These are phyloP conservation scores for Tulasnella sp. DNA, from an alignment of 768 basidiomycete genomes.

Conservation along the genomic window DNA sequence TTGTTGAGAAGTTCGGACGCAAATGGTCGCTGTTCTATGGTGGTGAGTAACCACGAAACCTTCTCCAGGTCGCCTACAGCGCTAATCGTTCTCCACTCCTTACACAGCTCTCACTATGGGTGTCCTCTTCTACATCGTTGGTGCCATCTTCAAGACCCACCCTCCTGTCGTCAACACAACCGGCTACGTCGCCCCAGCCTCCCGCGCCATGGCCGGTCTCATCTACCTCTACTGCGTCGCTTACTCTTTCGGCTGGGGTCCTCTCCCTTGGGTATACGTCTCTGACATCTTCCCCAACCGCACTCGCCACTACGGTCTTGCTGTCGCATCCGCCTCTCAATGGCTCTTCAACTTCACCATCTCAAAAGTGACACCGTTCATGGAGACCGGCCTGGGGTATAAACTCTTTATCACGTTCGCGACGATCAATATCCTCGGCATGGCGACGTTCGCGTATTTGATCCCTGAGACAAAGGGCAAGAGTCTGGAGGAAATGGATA, in stretches of 20 bases:
- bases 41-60: not conserved
- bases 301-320: constrained; percentile 70
- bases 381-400: constrained; percentile 51
- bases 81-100: not conserved
- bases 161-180: constrained; percentile 37
- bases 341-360: constrained; percentile 78
- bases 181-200: constrained; percentile 27
- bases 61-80: too few relatives aligned
- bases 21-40: constrained; percentile 45
- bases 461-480: constrained; percentile 36
- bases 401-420: constrained; percentile 73
- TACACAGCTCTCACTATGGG: constrained; percentile 72
- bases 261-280: constrained; percentile 46
- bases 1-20: constrained; percentile 28
- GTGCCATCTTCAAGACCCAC: constrained; percentile 70
- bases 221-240: constrained; percentile 81
- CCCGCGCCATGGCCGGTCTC: constrained; percentile 75
- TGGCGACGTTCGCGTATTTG: constrained; percentile 47
- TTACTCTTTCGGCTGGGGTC: constrained; percentile 78
- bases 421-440: constrained; percentile 58
- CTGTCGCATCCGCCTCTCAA: constrained; percentile 63
- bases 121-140: constrained; percentile 67
- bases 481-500: constrained; percentile 43
- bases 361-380: constrained; percentile 55
- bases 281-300: constrained; percentile 81